Conservation (phyloP, 139 green algal species). For the Coelastrella sp. region DNA sequence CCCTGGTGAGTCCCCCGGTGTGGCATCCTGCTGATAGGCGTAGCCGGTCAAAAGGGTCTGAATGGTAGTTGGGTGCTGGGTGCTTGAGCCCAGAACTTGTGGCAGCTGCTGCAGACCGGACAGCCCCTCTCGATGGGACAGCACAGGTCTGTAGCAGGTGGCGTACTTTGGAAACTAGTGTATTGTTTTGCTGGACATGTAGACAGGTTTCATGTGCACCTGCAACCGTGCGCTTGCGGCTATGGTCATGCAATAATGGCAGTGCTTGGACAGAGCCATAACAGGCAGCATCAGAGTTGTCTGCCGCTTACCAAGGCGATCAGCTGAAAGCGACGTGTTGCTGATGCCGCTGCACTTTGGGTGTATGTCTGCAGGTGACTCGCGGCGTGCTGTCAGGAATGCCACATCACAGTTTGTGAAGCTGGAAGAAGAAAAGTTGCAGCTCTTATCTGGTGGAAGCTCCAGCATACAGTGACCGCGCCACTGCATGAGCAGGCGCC, state of each 20-base stretch:
- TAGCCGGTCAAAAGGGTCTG: background rate
- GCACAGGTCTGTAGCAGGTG: background rate
- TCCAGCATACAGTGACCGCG: background rate
- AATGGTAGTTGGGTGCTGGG: background rate
- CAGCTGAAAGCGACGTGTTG: background rate
- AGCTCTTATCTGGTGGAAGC: background rate
- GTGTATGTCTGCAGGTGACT: background rate
- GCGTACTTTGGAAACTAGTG: background rate
- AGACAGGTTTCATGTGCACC: no score
- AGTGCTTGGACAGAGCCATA: no score
- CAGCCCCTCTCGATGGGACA: no score
- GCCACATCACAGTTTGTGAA: background rate
- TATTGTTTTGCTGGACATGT: background rate
- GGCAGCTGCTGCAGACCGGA: no score
- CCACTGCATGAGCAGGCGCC: no score
- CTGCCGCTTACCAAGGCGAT: background rate
- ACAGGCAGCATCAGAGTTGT: background rate
- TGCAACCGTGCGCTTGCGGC: no score
- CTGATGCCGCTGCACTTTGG: background rate
- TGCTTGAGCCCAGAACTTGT: background rate
- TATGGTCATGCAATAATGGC: no score
- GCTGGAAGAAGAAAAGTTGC: background rate
- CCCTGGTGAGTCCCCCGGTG: background rate
- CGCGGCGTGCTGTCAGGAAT: background rate
- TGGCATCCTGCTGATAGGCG: background rate